phyloP scores from a whole-genome alignment of 2,329 filamentous ascomycete species.

The Aspergillus japonicus region DNA sequence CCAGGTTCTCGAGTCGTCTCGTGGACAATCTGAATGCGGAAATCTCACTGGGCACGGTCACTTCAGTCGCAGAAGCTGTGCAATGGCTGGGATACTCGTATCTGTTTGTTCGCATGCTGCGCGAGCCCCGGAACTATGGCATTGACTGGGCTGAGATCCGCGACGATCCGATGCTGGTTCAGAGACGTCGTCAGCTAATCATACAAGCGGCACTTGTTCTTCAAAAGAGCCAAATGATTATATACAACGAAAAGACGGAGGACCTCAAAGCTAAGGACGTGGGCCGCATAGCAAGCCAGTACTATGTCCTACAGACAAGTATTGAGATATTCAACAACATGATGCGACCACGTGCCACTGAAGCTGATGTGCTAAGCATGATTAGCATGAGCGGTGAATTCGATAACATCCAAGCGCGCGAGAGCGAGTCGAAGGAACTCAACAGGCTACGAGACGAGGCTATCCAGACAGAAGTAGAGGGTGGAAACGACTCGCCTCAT shows the following conservation, averaged over 20 bases:
- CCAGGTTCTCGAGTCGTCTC: slow-evolving; percentile 87
- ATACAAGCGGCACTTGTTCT: slow-evolving; percentile 84
- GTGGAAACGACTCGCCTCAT: slow-evolving; percentile 65
- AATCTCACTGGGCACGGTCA: slow-evolving; percentile 89
- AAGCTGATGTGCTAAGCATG: slow-evolving; percentile 93
- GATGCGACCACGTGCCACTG: slow-evolving; percentile 82
- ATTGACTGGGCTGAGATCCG: slow-evolving; percentile 91
- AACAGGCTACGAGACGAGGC: slow-evolving; percentile 67
- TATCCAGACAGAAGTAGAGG: slow-evolving; percentile 75
- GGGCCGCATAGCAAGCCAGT: slow-evolving; percentile 94
- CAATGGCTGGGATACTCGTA: slow-evolving; percentile 99
- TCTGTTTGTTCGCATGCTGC: slow-evolving; percentile 92
- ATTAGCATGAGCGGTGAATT: slow-evolving; percentile 98
- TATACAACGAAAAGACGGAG: slow-evolving; percentile 93
- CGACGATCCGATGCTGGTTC: slow-evolving; percentile 84
- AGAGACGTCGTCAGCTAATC: slow-evolving; percentile 78
- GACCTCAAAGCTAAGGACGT: slow-evolving; percentile 93
- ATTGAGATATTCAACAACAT: slow-evolving; percentile 94
- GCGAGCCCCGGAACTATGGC: slow-evolving; percentile 86
- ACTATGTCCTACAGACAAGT: slow-evolving; percentile 89
- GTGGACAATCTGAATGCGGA: slow-evolving; percentile 98
- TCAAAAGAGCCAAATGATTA: slow-evolving; percentile 96
- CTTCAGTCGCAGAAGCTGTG: slow-evolving; percentile 87
- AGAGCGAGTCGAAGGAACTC: slow-evolving; percentile 88
- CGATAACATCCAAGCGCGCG: slow-evolving; percentile 90